Percentiles rank a stretch among this genome's conserved stretches.
Conservation (phyloP, 306 rosid genomes). For the Prunus fruticosa region DNA sequence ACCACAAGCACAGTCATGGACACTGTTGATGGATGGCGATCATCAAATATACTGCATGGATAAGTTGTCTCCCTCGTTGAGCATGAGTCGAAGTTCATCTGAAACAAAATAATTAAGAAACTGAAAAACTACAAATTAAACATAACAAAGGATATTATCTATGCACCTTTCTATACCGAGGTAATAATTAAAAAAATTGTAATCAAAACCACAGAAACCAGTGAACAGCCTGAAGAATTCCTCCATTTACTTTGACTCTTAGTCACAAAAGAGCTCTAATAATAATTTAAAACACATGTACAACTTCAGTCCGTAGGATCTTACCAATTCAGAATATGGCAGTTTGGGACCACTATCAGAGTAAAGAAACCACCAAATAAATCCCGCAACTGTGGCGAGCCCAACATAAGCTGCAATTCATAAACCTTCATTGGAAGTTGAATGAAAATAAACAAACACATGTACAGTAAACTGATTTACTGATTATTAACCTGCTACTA, state of each 20-base stretch:
- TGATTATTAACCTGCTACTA: not conserved
- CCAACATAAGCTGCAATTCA: slow-evolving; percentile 90
- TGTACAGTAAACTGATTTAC: not conserved
- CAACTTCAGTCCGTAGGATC: slow-evolving; percentile 17
- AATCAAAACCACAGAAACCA: slow-evolving; percentile 2
- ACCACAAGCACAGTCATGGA: slow-evolving; percentile 98
- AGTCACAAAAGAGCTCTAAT: not conserved
- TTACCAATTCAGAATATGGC: slow-evolving; percentile 84
- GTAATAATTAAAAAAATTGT: not conserved
- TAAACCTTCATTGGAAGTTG: not conserved
- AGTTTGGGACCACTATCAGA: slow-evolving; percentile 86
- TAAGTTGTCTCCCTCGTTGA: slow-evolving; percentile 79
- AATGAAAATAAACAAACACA: not conserved
- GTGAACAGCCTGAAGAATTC: not conserved
- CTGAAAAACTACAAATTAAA: not conserved
- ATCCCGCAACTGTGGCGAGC: slow-evolving; percentile 90
- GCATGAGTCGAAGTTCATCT: slow-evolving; percentile 92
- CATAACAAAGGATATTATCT: not conserved
- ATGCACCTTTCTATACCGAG: not conserved
- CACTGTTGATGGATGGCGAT: slow-evolving; percentile 94
- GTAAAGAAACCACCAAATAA: slow-evolving; percentile 97
- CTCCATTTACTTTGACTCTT: too few relatives aligned
- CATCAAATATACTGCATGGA: slow-evolving; percentile 93
- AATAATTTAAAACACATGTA: not conserved
- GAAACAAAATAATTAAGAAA: slow-evolving; percentile 10